A percentile compares a stretch with the other conserved stretches of the same genome.
These are phyloP conservation scores for Myxozyma sirexii DNA, from an alignment of 805 yeast genomes.

Conservation along the genomic window DNA sequence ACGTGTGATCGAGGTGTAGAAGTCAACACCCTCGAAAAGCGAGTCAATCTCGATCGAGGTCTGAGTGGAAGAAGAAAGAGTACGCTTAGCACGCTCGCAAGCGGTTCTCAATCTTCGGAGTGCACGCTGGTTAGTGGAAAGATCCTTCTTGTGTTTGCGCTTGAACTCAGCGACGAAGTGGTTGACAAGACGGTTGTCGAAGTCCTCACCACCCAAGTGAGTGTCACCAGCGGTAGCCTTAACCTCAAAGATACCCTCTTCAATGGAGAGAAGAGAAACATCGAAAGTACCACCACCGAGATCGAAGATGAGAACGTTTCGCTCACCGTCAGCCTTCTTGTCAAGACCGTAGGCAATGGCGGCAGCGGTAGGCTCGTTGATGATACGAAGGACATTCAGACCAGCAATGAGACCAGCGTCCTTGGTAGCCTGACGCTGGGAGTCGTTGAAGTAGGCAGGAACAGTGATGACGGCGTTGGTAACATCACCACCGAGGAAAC, in stretches of 20 bases:
- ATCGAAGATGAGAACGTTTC: constrained; percentile 89
- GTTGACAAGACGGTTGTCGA: constrained; percentile 93
- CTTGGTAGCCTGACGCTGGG: constrained; percentile 98
- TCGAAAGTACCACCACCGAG: constrained; percentile 99
- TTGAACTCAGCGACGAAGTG: constrained; percentile 94
- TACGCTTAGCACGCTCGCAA: constrained; percentile 99
- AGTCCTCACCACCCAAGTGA: constrained; percentile 98
- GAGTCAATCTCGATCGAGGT: constrained; percentile 95
- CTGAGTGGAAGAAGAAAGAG: constrained; percentile 93
- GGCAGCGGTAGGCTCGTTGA: constrained; percentile 98
- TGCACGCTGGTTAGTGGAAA: constrained; percentile 92
- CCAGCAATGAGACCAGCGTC: constrained; percentile 98
- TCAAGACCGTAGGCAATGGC: constrained; percentile 97
- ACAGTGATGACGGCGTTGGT: constrained; percentile 94
- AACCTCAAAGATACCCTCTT: constrained; percentile 95
- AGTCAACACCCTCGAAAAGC: constrained; percentile 90
- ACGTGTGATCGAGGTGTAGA: constrained; percentile 94
- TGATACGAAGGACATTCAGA: constrained; percentile 88
- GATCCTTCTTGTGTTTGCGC: constrained; percentile 96
- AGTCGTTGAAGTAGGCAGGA: constrained; percentile 96
- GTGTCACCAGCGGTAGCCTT: constrained; percentile 93
- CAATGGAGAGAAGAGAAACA: constrained; percentile 89
- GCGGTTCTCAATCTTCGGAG: constrained; percentile 98
- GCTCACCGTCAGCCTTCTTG: constrained; percentile 68
- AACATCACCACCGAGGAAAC: constrained; percentile 79